Base-by-base conservation (phyloP, 78 protist species). In the Dictyostelium brefeldianum region DNA sequence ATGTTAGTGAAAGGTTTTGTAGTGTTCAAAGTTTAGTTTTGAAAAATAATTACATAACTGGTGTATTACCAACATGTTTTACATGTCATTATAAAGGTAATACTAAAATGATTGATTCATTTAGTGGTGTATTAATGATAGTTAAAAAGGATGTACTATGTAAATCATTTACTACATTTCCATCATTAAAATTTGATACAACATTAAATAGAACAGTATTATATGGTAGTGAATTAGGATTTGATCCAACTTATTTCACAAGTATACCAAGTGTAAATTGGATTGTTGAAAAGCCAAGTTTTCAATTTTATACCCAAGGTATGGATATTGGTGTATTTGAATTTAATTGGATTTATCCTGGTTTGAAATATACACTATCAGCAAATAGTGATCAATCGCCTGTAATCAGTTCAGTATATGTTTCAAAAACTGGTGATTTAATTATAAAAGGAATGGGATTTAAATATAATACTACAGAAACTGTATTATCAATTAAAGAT, bases 241-340 rank as follows among this genome's bases (percentile, higher is more conserved):
- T 67, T 17, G 75, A 67, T 31, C 3, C 75, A 31, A 67, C n/a
- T 67, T 67, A 67, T 67, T 67, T 67, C 48, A 31, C 20, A 31
- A 67, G 47, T 15, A 5, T 31, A 9, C 75, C 75, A 67, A 67
- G 25, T 67, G 36, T 47, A 3, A 67, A 11, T 17, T 67, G 75
- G 75, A 15, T 15, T 1, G 48, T 67, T 14, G 75, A 67, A 29
- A 31, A 15, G 15, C 47, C 75, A 67, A 67, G 75, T 67, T 15
- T 29, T 67, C 47, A 25, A 31, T 67, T 67, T 41, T 67, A 67
- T 67, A 67, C 22, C 5, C 18, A 67, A 12, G 48, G 14, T 5
- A 17, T 31, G 0, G 75, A 67, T 29, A 67, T 67, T 67, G 36
- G 4, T 12, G 18, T 20, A 31, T 67, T 67, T 31, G 36, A 36